These are phyloP conservation scores for Coemansia nantahalensis DNA, from an alignment of 192 early-diverging fungal genomes.

Conservation along the genomic window DNA sequence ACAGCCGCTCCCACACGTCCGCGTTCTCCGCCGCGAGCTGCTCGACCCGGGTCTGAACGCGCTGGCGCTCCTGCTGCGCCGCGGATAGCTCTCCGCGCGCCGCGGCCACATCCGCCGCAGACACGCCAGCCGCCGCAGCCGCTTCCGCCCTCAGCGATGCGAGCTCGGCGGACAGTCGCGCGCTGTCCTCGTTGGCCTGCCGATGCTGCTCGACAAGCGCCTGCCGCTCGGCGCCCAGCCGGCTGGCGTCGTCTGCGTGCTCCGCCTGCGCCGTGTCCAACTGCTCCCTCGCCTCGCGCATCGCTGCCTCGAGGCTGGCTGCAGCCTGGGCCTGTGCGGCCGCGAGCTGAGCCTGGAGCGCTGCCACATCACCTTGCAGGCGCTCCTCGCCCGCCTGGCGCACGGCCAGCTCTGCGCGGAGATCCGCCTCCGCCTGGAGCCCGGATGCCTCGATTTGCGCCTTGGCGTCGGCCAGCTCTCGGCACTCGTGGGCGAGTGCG, in stretches of 20 bases:
- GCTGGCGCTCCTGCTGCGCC: constrained; percentile 1
- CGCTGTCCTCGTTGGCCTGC: too few species aligned
- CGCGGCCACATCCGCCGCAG: too few species aligned
- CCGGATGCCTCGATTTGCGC: background rate
- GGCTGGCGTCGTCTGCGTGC: constrained; percentile 4
- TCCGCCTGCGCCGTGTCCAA: background rate
- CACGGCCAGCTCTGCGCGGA: constrained; percentile 4
- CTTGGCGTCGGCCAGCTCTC: background rate
- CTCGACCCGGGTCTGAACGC: constrained; percentile 4
- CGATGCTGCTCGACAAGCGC: background rate
- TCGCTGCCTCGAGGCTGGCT: too few species aligned
- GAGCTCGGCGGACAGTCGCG: too few species aligned
- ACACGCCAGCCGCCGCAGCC: too few species aligned
- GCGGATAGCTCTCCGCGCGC: too few species aligned
- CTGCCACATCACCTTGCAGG: background rate
- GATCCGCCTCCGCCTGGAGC: background rate
- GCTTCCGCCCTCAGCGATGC: too few species aligned
- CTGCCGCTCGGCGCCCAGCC: constrained; percentile 4
- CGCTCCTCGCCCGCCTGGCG: background rate
- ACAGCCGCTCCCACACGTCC: constrained; percentile 34
- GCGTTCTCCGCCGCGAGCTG: constrained; percentile 36
- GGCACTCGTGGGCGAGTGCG: constrained; percentile 4
- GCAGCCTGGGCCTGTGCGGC: background rate
- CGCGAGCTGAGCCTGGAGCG: background rate
- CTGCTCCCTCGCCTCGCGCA: too few species aligned